phyloP scores from a whole-genome alignment of 2,329 filamentous ascomycete genomes.

The Beauveria caledonica region DNA sequence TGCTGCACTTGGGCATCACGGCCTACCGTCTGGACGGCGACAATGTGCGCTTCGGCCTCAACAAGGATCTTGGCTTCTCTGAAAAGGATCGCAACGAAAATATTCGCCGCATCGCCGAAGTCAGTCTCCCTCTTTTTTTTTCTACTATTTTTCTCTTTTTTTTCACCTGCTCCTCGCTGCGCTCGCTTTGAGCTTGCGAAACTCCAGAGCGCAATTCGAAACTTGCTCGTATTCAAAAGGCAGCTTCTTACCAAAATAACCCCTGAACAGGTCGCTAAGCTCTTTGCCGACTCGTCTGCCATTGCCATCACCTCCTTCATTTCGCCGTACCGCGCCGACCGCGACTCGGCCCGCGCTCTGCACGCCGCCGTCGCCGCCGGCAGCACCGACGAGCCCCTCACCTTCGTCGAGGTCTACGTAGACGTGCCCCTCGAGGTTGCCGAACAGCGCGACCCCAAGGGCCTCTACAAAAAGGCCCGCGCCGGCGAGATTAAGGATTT shows the following conservation, averaged over 20 bases:
- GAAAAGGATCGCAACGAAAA: constrained; percentile 95
- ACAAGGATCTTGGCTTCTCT: constrained; percentile 93
- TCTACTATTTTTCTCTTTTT: too few relatives aligned
- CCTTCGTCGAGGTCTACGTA: constrained; percentile 90
- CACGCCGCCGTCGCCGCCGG: constrained; percentile 47
- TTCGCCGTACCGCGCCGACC: constrained; percentile 84
- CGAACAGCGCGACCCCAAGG: constrained; percentile 94
- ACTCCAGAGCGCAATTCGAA: background rate
- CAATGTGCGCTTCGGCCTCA: constrained; percentile 96
- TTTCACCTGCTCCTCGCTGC: background rate
- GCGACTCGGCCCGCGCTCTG: constrained; percentile 70
- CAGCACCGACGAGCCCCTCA: constrained; percentile 58
- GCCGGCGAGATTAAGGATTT: constrained; percentile 95
- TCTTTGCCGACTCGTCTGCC: constrained; percentile 85
- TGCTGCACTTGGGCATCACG: constrained; percentile 73
- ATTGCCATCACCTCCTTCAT: constrained; percentile 95
- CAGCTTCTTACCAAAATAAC: constrained; percentile 17
- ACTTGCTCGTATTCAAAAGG: constrained; percentile 19
- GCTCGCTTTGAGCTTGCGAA: background rate
- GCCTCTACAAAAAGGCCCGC: constrained; percentile 92
- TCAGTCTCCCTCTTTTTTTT: background rate
- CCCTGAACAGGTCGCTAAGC: constrained; percentile 62
- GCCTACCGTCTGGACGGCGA: constrained; percentile 96
- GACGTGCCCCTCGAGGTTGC: constrained; percentile 87
- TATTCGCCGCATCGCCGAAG: constrained; percentile 88